A percentile compares a stretch with the other conserved stretches of the same genome.
phyloP scores from a whole-genome alignment of 129 eudicot genomes.

The Apium graveolens region DNA sequence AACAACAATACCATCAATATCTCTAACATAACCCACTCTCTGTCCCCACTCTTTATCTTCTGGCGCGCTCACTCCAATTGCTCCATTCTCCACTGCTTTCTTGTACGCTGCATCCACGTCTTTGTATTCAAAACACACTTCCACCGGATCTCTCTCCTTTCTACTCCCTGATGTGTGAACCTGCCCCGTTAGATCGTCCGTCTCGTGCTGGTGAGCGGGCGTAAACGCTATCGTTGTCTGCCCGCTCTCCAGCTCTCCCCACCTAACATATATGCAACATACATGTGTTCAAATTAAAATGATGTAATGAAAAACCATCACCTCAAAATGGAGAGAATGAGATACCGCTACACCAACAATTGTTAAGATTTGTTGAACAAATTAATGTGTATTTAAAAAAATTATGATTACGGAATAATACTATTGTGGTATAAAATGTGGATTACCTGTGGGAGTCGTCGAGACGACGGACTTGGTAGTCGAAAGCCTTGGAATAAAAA shows the following conservation, averaged over 20 bases:
- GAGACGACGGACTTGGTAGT: constrained; percentile 60
- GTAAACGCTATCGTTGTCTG: constrained; percentile 86
- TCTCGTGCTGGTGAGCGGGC: constrained; percentile 78
- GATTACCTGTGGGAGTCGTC: constrained; percentile 56
- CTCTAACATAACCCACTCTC: constrained; percentile 85
- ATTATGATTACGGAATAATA: too few relatives aligned
- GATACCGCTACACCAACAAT: too few relatives aligned
- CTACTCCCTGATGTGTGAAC: constrained; percentile 35
- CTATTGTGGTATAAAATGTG: neutral
- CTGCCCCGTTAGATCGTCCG: constrained; percentile 72
- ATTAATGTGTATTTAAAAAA: too few relatives aligned
- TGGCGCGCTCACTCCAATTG: constrained; percentile 64
- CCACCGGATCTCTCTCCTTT: constrained; percentile 43
- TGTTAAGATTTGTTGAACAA: too few relatives aligned
- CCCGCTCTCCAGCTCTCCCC: constrained; percentile 94
- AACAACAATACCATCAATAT: constrained; percentile 72
- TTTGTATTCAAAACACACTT: constrained; percentile 70
- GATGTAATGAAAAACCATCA: too few relatives aligned
- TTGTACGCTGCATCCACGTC: constrained; percentile 93
- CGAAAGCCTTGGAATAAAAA: constrained; percentile 81
- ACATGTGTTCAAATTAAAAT: neutral
- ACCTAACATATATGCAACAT: constrained; percentile 20
- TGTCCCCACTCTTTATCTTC: constrained; percentile 95
- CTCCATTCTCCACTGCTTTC: constrained; percentile 97
- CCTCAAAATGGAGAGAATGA: too few relatives aligned